Conservation (phyloP, 208 protist species). For the Leishmania tarentolae region DNA sequence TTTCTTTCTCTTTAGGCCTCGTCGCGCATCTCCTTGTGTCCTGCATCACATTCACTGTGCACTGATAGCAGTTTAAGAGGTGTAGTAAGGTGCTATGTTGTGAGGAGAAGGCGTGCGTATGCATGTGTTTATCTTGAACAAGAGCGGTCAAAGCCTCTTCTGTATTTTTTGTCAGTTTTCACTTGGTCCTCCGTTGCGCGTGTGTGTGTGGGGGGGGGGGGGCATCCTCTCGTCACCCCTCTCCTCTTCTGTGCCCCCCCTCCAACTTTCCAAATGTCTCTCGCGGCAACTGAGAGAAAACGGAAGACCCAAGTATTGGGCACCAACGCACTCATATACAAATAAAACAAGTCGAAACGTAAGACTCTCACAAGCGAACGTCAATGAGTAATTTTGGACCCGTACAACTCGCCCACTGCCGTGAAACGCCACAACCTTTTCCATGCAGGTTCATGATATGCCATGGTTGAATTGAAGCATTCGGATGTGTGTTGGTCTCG, state of each 20-base stretch:
- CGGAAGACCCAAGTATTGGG: background rate
- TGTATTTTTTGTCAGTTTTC: background rate
- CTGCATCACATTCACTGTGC: background rate
- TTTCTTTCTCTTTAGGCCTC: slow-evolving; percentile 2
- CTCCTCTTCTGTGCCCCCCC: background rate
- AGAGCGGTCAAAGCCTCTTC: background rate
- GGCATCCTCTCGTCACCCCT: background rate
- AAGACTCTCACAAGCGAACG: background rate
- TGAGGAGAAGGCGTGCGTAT: slow-evolving; percentile 1
- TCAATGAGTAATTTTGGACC: background rate
- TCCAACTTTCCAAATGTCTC: background rate
- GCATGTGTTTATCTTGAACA: background rate
- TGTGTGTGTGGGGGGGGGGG: background rate
- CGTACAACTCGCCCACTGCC: background rate
- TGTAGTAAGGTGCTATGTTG: background rate
- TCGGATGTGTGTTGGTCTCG: background rate
- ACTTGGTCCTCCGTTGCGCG: background rate
- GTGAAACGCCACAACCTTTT: background rate
- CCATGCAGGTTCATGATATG: background rate
- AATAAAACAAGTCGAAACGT: background rate
- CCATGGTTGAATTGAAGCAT: background rate
- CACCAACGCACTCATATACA: too few relatives aligned
- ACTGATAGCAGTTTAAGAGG: background rate
- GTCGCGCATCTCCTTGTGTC: background rate
- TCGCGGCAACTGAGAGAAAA: background rate